A percentile compares a stretch with the other conserved stretches of the same genome.
phyloP scores from a whole-genome alignment of 2,329 filamentous ascomycete genomes.

The Trichoderma arundinaceum region DNA sequence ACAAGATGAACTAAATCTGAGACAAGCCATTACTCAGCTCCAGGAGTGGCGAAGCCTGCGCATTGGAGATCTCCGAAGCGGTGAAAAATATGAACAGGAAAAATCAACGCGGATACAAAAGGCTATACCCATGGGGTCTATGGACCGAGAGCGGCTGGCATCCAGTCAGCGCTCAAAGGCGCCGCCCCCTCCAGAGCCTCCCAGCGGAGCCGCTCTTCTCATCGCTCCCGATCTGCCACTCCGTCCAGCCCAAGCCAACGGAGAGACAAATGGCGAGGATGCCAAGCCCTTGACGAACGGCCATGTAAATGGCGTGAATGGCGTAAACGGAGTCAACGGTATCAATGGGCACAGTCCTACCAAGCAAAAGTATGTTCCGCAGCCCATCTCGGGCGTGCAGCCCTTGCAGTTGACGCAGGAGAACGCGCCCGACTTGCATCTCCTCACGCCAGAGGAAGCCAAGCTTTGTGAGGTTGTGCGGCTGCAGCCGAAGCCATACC shows the following conservation, averaged over 20 bases:
- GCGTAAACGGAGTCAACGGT: conserved; percentile 56
- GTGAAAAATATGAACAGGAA: conserved; percentile 91
- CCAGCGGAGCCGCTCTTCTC: conserved; percentile 75
- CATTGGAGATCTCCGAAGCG: conserved; percentile 82
- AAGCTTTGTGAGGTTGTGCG: conserved; percentile 85
- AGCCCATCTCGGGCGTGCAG: conserved; percentile 64
- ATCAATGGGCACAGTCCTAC: conserved; percentile 46
- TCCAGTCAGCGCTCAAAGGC: conserved; percentile 73
- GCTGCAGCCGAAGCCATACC: conserved; percentile 90
- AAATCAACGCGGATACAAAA: conserved; percentile 78
- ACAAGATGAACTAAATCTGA: conserved; percentile 87
- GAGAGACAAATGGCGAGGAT: conserved; percentile 50
- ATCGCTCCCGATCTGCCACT: conserved; percentile 79
- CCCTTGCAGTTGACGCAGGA: conserved; percentile 75
- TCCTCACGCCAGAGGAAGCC: conserved; percentile 81
- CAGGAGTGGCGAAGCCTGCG: conserved; percentile 91
- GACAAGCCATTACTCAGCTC: conserved; percentile 85
- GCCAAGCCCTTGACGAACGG: conserved; percentile 55
- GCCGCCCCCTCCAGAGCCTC: conserved; percentile 69
- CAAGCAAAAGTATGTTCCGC: conserved; percentile 59
- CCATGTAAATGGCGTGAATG: conserved; percentile 15
- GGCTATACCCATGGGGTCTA: conserved; percentile 73
- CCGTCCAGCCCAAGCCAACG: conserved; percentile 52
- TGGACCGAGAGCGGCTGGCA: conserved; percentile 80
- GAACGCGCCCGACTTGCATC: conserved; percentile 79